A percentile compares a stretch with the other conserved stretches of the same genome.
Evolutionary conservation across 2,329 filamentous ascomycete genomes (phyloP).

Genomic region (Mycosphaerelloides madeirae): DNA sequence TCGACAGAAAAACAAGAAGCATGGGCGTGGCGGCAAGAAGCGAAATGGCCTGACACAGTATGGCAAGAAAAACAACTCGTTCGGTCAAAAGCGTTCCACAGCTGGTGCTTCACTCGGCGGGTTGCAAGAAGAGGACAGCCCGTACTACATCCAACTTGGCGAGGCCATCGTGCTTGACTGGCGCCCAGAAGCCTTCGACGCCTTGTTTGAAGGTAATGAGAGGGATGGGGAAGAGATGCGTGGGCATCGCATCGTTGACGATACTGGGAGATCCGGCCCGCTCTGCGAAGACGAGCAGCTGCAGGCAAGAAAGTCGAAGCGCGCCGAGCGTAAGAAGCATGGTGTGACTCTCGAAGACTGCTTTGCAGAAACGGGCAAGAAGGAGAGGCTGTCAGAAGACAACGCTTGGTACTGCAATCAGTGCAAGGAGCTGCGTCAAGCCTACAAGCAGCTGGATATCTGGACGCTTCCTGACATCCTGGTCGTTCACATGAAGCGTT

Average conservation of each 20-base stretch:
- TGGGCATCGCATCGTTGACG: conserved; percentile 49
- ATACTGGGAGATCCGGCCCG: conserved; percentile 55
- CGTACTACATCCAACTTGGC: conserved; percentile 60
- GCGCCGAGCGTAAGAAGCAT: conserved; percentile 62
- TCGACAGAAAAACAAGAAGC: conserved; percentile 15
- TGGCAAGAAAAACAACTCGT: conserved; percentile 19
- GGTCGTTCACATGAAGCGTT: conserved; percentile 91
- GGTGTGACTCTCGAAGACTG: conserved; percentile 87
- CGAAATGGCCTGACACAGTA: conserved; percentile 17
- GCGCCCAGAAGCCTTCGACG: conserved; percentile 64
- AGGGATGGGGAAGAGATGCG: conserved; percentile 48
- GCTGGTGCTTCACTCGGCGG: background rate
- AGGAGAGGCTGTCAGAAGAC: conserved; percentile 87
- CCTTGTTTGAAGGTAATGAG: conserved; percentile 55
- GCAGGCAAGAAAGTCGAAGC: conserved; percentile 56
- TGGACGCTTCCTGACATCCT: conserved; percentile 97
- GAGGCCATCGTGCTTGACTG: conserved; percentile 88
- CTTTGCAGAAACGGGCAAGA: conserved; percentile 88
- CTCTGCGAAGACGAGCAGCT: conserved; percentile 57
- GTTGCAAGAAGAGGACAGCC: conserved; percentile 21
- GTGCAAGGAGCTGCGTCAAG: conserved; percentile 88
- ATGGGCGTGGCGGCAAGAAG: conserved; percentile 14
- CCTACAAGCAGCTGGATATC: conserved; percentile 92
- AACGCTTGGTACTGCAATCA: conserved; percentile 97
- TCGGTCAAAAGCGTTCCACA: background rate